Conservation (phyloP, 306 rosid species). For the Luffa acutangula region DNA sequence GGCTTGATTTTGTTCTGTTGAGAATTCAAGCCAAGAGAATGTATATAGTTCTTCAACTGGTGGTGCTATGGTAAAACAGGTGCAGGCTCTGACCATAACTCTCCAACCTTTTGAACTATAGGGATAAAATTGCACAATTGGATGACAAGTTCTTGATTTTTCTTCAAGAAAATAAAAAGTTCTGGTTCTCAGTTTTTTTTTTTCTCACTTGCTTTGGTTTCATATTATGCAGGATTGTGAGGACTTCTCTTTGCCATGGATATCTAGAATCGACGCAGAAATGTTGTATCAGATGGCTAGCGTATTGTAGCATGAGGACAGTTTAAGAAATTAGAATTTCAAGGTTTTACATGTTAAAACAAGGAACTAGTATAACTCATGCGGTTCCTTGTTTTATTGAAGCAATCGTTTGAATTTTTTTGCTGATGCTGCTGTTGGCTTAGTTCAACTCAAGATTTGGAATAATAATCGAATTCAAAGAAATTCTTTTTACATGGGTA, state of each 20-base stretch:
- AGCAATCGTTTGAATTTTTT: slow-evolving; percentile 15
- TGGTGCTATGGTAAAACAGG: background rate
- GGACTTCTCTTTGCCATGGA: background rate
- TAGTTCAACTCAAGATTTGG: slow-evolving; percentile 24
- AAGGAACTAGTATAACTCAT: background rate
- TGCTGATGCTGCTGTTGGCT: slow-evolving; percentile 14
- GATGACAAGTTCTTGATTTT: background rate
- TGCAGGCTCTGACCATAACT: background rate
- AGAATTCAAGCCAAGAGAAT: background rate
- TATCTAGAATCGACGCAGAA: background rate
- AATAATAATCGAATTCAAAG: slow-evolving; percentile 8
- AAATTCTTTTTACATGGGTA: slow-evolving; percentile 65
- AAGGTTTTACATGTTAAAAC: slow-evolving; percentile 4
- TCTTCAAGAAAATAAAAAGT: background rate
- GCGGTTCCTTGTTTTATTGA: slow-evolving; percentile 10
- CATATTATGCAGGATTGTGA: background rate
- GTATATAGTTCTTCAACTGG: background rate
- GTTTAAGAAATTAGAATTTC: background rate
- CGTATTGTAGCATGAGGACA: background rate
- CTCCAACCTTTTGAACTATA: background rate
- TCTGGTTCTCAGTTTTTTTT: background rate
- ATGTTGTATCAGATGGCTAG: background rate
- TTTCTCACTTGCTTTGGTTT: background rate
- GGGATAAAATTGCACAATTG: background rate
- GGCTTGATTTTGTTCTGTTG: background rate